Evolutionary conservation across 306 rosid genomes (phyloP), one percentile per base, ranked within the genome.

Genomic region (Cucumis cinereus): DNA sequence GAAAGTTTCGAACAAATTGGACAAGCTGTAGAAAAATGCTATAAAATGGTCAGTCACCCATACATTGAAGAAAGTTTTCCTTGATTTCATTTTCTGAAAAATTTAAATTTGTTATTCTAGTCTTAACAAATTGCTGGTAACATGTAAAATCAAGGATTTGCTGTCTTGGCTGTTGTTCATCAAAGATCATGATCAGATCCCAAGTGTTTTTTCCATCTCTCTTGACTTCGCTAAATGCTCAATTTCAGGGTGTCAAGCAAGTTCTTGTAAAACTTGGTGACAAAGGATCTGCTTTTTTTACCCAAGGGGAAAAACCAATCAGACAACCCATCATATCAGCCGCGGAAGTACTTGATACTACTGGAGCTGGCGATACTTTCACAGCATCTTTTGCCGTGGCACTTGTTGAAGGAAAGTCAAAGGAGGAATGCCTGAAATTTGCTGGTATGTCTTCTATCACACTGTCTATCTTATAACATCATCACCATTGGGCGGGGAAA

Each of bases 341-440:
- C 26, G 82, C 85, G 53, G 83, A 78, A 77, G 96, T 91, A 62
- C 62, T 90, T 22, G 97, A 94, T 76, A 90, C 98, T 23, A 91
- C 98, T 3, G 97, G 98, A 73, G 98, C 98, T 16, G 97, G 97
- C 10, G 96, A 93, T 82, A 93, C 98, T 24, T 93, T 93, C 35
- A 93, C 97, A 8, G 96, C 97, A 26, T 87, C 98, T 79, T 93
- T 88, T 79, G 96, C 98, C 2, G 97, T 93, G 38, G 97, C 98
- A 60, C 79, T 90, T 4, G 91, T 90, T 23, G 97, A 91, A 81
- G 97, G 94, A 30, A 88, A 91, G 85, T 87, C 97, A 56, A 86
- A 40, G 78, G 75, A 76, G 76, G 96, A 91, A 73, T 85, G 91
- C 90, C 73, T 94, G 83, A 77, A 83, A 85, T 94, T 91, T 84